A percentile compares a stretch with the other conserved stretches of the same genome.
phyloP scores from a whole-genome alignment of 1,139 yeast genomes.

The Lodderomyces orthopsilosis region DNA sequence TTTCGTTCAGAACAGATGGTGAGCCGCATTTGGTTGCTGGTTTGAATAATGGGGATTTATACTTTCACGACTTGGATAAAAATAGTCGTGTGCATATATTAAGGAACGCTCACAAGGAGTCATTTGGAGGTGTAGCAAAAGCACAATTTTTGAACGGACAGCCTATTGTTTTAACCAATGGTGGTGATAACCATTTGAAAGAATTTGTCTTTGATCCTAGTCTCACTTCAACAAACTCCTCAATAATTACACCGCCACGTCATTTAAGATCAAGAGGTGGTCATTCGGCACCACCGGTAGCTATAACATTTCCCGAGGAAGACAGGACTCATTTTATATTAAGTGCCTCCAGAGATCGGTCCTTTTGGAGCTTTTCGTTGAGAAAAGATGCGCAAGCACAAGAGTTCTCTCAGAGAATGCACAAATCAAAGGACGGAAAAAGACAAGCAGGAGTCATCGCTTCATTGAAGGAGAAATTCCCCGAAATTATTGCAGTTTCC shows the following conservation, averaged over 20 bases:
- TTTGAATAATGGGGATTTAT: slow-evolving; percentile 74
- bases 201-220: slow-evolving; percentile 95
- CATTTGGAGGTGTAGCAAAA: slow-evolving; percentile 76
- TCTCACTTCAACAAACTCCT: slow-evolving; percentile 59
- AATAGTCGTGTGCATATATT: slow-evolving; percentile 72
- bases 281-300: slow-evolving; percentile 86
- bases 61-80: slow-evolving; percentile 78
- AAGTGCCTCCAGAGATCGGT: slow-evolving; percentile 83
- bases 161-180: slow-evolving; percentile 86
- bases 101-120: slow-evolving; percentile 69
- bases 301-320: slow-evolving; percentile 74
- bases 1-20: slow-evolving; percentile 93
- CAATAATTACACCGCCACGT: slow-evolving; percentile 86
- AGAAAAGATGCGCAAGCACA: slow-evolving; percentile 97
- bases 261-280: slow-evolving; percentile 94
- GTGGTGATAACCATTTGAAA: slow-evolving; percentile 86
- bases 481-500: slow-evolving; percentile 72
- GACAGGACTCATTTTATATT: slow-evolving; percentile 78
- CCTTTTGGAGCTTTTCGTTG: slow-evolving; percentile 88
- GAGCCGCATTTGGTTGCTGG: slow-evolving; percentile 81
- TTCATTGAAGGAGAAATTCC: slow-evolving; percentile 60
- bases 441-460: slow-evolving; percentile 57
- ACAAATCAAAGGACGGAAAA: slow-evolving; percentile 51
- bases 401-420: slow-evolving; percentile 79
- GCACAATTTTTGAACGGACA: slow-evolving; percentile 85